Percentiles rank a stretch among this genome's conserved stretches.
phyloP scores from a whole-genome alignment of 2,329 filamentous ascomycete genomes.

The Colletotrichum spaethianum region DNA sequence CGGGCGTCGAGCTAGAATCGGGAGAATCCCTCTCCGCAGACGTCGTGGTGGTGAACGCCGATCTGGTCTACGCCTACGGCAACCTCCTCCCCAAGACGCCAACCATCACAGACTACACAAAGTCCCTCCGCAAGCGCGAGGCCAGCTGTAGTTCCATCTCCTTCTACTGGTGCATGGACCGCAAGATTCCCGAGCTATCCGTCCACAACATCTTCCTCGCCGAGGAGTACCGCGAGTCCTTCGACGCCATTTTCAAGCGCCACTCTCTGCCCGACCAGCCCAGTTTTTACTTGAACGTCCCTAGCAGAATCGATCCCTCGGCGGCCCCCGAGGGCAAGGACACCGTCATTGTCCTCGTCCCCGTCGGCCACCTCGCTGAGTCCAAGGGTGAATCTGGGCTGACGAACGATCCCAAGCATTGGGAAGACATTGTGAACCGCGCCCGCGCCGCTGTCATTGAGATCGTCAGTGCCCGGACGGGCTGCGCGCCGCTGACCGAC shows the following conservation, averaged over 20 bases:
- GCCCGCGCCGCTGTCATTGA: slow-evolving; percentile 73
- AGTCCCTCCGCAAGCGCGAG: slow-evolving; percentile 61
- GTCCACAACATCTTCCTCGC: slow-evolving; percentile 86
- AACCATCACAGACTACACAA: slow-evolving; percentile 49
- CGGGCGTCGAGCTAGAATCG: slow-evolving; percentile 71
- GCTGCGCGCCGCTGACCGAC: slow-evolving; percentile 62
- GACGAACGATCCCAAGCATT: slow-evolving; percentile 65
- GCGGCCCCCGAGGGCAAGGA: slow-evolving; percentile 78
- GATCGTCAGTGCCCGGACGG: slow-evolving; percentile 73
- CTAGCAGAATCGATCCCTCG: slow-evolving; percentile 75
- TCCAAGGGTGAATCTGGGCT: slow-evolving; percentile 57
- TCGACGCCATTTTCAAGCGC: slow-evolving; percentile 81
- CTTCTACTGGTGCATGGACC: slow-evolving; percentile 81
- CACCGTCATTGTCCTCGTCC: slow-evolving; percentile 78
- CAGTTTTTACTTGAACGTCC: slow-evolving; percentile 84
- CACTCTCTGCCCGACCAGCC: slow-evolving; percentile 77
- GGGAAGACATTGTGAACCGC: slow-evolving; percentile 70
- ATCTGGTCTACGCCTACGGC: slow-evolving; percentile 82
- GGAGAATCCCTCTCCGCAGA: slow-evolving; percentile 75
- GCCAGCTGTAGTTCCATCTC: slow-evolving; percentile 81
- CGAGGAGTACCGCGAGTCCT: slow-evolving; percentile 79
- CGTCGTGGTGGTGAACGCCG: slow-evolving; percentile 79
- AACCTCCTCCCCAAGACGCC: slow-evolving; percentile 71
- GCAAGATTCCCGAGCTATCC: slow-evolving; percentile 72
- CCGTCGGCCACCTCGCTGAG: slow-evolving; percentile 76